Percentiles rank a stretch among this genome's conserved stretches.
Conservation (phyloP, 805 yeast species). For the Wickerhamomyces ciferrii region DNA sequence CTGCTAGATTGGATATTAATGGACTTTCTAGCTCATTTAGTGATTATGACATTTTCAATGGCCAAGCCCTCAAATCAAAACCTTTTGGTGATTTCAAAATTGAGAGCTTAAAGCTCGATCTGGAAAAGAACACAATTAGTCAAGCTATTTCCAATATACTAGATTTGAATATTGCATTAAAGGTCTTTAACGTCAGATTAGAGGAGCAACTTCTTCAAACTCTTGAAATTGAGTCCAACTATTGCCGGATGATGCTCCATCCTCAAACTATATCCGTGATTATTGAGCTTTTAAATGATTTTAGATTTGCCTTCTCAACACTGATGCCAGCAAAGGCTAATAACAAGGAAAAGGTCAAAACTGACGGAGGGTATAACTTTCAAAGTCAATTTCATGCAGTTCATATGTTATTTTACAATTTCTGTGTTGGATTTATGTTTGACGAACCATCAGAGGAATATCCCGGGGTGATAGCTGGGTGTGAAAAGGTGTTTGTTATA, state of each 20-base stretch:
- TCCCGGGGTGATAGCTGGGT: conserved; percentile 79
- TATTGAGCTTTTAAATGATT: conserved; percentile 30
- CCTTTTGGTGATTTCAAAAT: conserved; percentile 18
- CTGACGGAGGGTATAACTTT: not conserved
- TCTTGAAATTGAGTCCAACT: conserved; percentile 53
- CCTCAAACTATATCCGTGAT: conserved; percentile 41
- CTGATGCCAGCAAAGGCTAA: not conserved
- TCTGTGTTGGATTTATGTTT: conserved; percentile 79
- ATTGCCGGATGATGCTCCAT: conserved; percentile 52
- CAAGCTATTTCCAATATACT: conserved; percentile 34
- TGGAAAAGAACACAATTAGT: conserved; percentile 26
- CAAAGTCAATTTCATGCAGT: conserved; percentile 37
- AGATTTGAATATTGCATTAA: conserved; percentile 41
- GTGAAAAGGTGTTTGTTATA: conserved; percentile 64
- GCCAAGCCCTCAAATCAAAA: not conserved
- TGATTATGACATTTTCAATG: not conserved
- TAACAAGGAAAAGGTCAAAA: not conserved
- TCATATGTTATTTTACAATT: conserved; percentile 54
- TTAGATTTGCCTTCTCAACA: not conserved
- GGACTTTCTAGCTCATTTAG: not conserved
- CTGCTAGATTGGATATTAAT: not conserved
- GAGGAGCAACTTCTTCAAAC: conserved; percentile 29
- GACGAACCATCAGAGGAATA: conserved; percentile 32
- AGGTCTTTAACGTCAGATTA: conserved; percentile 34
- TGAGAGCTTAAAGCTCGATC: conserved; percentile 22